These are phyloP conservation scores for Hygrophila difformis DNA, from an alignment of 257 asterid genomes.

Conservation along the genomic window DNA sequence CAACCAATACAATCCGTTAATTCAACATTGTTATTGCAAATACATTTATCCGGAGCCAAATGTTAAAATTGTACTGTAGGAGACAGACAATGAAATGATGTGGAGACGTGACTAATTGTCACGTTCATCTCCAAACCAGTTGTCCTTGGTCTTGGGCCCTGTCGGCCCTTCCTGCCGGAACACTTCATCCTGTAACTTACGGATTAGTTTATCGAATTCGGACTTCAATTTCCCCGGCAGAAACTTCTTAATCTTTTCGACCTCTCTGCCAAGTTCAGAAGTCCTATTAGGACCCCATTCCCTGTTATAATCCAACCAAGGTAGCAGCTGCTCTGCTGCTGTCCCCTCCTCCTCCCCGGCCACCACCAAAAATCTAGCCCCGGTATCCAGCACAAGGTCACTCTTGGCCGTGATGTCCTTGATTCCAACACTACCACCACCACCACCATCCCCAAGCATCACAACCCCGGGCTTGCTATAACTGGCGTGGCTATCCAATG, in stretches of 20 bases:
- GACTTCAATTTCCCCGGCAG: constrained; percentile 27
- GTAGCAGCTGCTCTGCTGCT: constrained; percentile 58
- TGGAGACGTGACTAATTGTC: too few relatives aligned
- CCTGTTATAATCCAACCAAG: constrained; percentile 60
- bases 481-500: constrained; percentile 63
- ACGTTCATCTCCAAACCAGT: constrained; percentile 72
- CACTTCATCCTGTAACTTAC: constrained; percentile 48
- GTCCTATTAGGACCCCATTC: constrained; percentile 69
- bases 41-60: too few relatives aligned
- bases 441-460: constrained; percentile 37
- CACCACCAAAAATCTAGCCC: constrained; percentile 34
- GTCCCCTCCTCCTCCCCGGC: constrained; percentile 39
- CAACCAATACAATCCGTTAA: too few relatives aligned
- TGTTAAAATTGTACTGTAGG: too few relatives aligned
- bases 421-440: constrained; percentile 52
- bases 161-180: constrained; percentile 67
- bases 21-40: too few relatives aligned
- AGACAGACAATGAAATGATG: too few relatives aligned
- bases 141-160: constrained; percentile 63
- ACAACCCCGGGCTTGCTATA: constrained; percentile 33
- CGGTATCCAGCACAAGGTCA: constrained; percentile 44
- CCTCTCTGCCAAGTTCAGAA: constrained; percentile 36
- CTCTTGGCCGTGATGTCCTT: constrained; percentile 62
- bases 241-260: constrained; percentile 17
- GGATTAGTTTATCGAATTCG: constrained; percentile 29